These are phyloP conservation scores for Ammopiptanthus mongolicus DNA, from an alignment of 306 rosid species.

Conservation along the genomic window DNA sequence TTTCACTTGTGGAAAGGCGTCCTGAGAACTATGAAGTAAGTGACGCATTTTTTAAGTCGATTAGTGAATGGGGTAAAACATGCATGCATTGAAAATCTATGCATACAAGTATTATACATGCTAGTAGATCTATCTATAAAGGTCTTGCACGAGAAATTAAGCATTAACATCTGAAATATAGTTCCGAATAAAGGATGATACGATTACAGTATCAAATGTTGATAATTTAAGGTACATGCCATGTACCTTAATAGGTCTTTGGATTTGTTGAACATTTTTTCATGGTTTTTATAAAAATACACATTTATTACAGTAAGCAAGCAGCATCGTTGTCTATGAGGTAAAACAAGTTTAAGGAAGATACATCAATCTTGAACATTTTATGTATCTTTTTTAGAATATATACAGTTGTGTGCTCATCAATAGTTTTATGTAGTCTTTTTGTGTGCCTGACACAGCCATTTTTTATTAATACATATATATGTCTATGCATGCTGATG, in stretches of 20 bases:
- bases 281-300: neutral
- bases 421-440: slow-evolving; percentile 2
- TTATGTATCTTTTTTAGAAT: neutral
- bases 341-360: neutral
- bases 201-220: neutral
- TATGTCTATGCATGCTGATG: neutral
- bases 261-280: neutral
- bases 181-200: neutral
- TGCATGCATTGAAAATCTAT: neutral
- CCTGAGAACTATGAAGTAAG: slow-evolving; percentile 99
- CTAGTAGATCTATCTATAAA: neutral
- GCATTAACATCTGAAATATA: neutral
- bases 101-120: neutral
- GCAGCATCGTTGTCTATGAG: neutral
- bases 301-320: neutral
- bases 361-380: neutral
- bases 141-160: neutral
- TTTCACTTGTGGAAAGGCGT: slow-evolving; percentile 95
- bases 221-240: neutral
- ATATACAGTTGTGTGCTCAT: neutral
- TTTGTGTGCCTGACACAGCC: neutral
- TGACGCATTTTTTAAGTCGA: slow-evolving; percentile 38
- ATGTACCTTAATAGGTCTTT: neutral
- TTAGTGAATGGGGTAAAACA: neutral
- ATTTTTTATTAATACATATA: neutral